Conservation (phyloP, 192 early-diverging fungal species). For the Entophlyctis luteolus region DNA sequence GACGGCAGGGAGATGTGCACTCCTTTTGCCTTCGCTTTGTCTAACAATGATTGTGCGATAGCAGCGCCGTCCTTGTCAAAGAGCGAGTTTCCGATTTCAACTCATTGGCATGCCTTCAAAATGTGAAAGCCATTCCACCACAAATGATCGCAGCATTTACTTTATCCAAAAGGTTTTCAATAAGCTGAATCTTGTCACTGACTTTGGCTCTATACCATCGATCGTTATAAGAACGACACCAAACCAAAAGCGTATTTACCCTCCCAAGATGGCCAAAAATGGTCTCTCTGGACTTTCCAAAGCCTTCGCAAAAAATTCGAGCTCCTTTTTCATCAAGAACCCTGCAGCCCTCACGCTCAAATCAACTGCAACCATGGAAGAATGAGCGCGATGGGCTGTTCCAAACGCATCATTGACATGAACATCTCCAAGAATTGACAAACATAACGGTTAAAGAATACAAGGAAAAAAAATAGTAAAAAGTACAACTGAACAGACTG, state of each 20-base stretch:
- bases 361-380: constrained; percentile 91
- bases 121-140: constrained; percentile 98
- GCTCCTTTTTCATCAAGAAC: constrained; percentile 97
- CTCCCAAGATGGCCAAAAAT: constrained; percentile 95
- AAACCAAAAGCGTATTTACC: too few species aligned
- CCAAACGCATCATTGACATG: constrained; percentile 99
- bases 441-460: too few species aligned
- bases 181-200: constrained; percentile 97
- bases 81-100: constrained; percentile 89
- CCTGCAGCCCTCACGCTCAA: constrained; percentile 87
- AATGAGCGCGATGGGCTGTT: constrained; percentile 97
- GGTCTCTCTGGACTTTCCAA: constrained; percentile 88
- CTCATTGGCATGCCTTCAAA: constrained; percentile 84
- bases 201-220: too few species aligned
- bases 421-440: constrained; percentile 89
- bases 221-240: too few species aligned
- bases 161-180: constrained; percentile 96
- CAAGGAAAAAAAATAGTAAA: too few species aligned
- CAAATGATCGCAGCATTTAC: constrained; percentile 58
- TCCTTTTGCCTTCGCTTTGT: constrained; percentile 84
- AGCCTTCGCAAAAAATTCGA: constrained; percentile 97
- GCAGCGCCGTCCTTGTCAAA: constrained; percentile 84
- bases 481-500: too few species aligned
- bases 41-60: constrained; percentile 77
- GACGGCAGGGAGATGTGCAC: constrained; percentile 86